Percentiles rank a stretch among this genome's conserved stretches.
These are phyloP conservation scores for Plasmodium cynomolgi DNA, from an alignment of 169 alveolate genomes.

Conservation along the genomic window DNA sequence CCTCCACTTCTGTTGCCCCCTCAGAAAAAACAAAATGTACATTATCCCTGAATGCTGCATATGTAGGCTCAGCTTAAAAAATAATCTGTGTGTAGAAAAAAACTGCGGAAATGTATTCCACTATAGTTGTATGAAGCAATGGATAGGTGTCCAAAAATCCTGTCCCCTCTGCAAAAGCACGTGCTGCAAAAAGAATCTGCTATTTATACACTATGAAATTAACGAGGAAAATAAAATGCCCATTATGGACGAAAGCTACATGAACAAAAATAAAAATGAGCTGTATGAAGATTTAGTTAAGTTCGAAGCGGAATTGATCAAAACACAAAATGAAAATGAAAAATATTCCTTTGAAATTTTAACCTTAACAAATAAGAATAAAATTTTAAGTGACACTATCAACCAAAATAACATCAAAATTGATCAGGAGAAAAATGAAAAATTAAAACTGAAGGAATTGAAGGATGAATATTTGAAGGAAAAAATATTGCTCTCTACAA, in stretches of 20 bases:
- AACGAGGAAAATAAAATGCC: conserved; percentile 37
- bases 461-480: conserved; percentile 71
- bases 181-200: conserved; percentile 28
- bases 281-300: conserved; percentile 34
- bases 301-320: conserved; percentile 39
- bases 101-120: conserved; percentile 69
- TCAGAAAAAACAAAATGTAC: conserved; percentile 31
- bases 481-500: conserved; percentile 40
- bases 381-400: conserved; percentile 47
- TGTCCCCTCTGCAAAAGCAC: conserved; percentile 51
- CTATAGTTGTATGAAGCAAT: conserved; percentile 40
- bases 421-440: conserved; percentile 40
- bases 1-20: background rate
- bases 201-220: conserved; percentile 54
- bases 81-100: conserved; percentile 67
- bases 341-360: conserved; percentile 45
- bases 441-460: conserved; percentile 55
- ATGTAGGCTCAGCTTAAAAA: conserved; percentile 59
- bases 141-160: conserved; percentile 39
- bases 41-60: conserved; percentile 64
- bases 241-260: background rate
- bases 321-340: conserved; percentile 59
- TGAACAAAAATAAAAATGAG: conserved; percentile 55
- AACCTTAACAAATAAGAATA: conserved; percentile 63
- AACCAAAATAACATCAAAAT: conserved; percentile 37